Conservation (phyloP, 768 basidiomycete genomes). For the Agrocybe praecox region DNA sequence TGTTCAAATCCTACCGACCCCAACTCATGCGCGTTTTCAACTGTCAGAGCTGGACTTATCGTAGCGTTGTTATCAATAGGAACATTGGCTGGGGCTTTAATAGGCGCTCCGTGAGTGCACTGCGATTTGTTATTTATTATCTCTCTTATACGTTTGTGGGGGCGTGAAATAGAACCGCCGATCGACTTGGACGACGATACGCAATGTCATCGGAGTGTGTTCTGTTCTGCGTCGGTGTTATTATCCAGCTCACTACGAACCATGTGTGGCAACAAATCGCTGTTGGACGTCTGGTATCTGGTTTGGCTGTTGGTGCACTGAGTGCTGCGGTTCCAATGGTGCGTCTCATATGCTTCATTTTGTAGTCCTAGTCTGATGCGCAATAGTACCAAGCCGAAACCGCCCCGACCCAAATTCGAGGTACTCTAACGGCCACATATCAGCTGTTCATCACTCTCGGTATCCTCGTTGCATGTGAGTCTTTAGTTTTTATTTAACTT, state of each 20-base stretch:
- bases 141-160: constrained; percentile 1
- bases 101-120: constrained; percentile 58
- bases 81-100: constrained; percentile 61
- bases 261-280: constrained; percentile 67
- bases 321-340: constrained; percentile 71
- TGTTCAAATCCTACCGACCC: constrained; percentile 42
- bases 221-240: constrained; percentile 61
- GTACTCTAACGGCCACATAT: constrained; percentile 64
- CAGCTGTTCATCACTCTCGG: constrained; percentile 73
- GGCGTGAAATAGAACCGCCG: constrained; percentile 47
- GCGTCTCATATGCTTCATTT: constrained; percentile 7
- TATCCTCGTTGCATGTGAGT: constrained; percentile 64
- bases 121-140: background rate
- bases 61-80: constrained; percentile 75
- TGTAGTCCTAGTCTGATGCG: constrained; percentile 1
- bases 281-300: constrained; percentile 65
- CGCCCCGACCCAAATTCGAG: constrained; percentile 71
- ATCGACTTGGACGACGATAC: constrained; percentile 63
- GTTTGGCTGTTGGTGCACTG: constrained; percentile 69
- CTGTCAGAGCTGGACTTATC: constrained; percentile 64
- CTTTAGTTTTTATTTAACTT: background rate
- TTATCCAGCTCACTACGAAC: constrained; percentile 56
- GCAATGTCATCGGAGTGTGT: constrained; percentile 67
- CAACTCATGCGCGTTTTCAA: constrained; percentile 52
- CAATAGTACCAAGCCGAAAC: constrained; percentile 69